Evolutionary conservation across 176 grass and related monocot species (phyloP), one percentile per base, ranked within the genome.

Genomic region (Ampelocalamus luodianensis): DNA sequence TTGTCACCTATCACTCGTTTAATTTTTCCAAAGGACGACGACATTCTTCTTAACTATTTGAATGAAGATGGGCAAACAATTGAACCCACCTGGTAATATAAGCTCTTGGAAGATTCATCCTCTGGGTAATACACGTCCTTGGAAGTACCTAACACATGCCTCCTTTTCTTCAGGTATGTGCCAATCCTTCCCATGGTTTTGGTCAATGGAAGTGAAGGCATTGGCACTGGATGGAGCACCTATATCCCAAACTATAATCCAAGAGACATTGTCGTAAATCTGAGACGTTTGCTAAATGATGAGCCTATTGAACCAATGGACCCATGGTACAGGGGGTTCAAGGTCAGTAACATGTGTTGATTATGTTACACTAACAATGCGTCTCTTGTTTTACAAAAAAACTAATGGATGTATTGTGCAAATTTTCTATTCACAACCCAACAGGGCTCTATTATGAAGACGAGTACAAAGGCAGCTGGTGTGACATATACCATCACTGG

Each of bases 131-230:
- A 51, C 1, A 12, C 27, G 50, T 65, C 60, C 27, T 14, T 76
- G 26, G 5, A 26, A 18, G 36, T 54, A 65, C 70, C 69, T 72
- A 68, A 44, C 12, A 14, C 11, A 44, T 63, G 37, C 46, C 12
- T 64, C 11, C 51, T 90, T 81, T 53, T 76, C 56, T 22, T 85
- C 76, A 98, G 96, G 91, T 98, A 91, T 84, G 50, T 96, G 81
- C 96, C 96, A 24, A 89, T 94, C 67, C 82, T 98, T 85, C 96
- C 96, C 20, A 89, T 94, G 91, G 93, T 98, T 68, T 82, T 98
- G 71, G 80, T 95, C 61, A 98, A 98, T 67, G 96, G 96, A 83
- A 98, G 91, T 85, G 96, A 98, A 87, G 96, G 91, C 63, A 98
- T 93, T 85, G 96, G 96, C 23, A 98, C 89, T 32, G 96, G 93